Base-by-base conservation (phyloP, 2,329 filamentous ascomycete species). In the Alternaria sp. region DNA sequence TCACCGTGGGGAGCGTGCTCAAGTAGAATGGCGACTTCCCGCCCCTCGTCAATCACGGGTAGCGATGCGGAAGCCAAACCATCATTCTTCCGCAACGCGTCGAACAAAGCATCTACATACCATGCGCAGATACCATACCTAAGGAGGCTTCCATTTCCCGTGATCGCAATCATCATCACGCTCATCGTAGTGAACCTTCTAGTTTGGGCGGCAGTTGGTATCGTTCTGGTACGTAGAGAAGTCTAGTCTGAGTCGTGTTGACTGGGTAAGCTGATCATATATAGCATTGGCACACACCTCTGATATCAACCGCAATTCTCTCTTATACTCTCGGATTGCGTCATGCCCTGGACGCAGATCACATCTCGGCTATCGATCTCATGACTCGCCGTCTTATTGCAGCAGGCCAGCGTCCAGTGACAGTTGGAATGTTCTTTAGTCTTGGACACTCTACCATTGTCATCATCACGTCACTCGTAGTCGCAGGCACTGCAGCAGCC, bases 311-410 rank as follows among this genome's bases (percentile, higher is more conserved):
- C 3, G 92, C 93, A 1, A 89, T 94, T 2, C 86, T 98, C 1
- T 90, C 94, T 27, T 98, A 96, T 78, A 92, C 92, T 0, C 86
- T 98, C 11, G 94, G 94, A 3, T 86, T 98, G 12, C 90, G 94
- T 43, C 94, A 98, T 83, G 94, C 94, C n/a, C 87, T 98, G 45
- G 95, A 98, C 74, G 95, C 94, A n/a, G 94, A 98, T 79, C 95
- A 98, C 75, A 92, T 92, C 66, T 89, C 87, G 41, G 94, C 94
- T 65, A 99, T 98, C 72, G 94, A 98, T 79, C 86, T 98, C 38
- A 97, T 96, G 90, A 98, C 95, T 1, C 87, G 95, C 3, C 89
- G 94, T 7, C 87, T 98, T 25, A 88, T 98, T 38, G 94, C 94
- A 0, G 87, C 92, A 0, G 93, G 93, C 18, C 92, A 95, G 74